Conservation (phyloP, 345 rosid genomes). For the Lepidium didymum region DNA sequence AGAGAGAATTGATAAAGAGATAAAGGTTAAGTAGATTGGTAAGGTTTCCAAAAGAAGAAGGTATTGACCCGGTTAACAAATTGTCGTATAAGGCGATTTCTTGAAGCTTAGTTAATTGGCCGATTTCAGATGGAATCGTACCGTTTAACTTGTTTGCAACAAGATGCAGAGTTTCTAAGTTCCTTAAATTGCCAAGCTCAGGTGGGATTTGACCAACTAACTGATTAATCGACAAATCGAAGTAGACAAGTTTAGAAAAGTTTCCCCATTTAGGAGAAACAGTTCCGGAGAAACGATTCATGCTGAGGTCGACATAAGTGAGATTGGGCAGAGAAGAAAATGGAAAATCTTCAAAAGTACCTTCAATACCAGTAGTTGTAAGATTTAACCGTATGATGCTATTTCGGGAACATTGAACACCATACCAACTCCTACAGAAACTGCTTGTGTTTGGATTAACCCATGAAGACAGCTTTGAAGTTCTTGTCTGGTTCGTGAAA, state of each 20-base stretch:
- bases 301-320: conserved; percentile 28
- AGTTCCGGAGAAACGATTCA: conserved; percentile 34
- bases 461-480: conserved; percentile 23
- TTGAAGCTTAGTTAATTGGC: conserved; percentile 24
- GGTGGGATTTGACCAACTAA: conserved; percentile 34
- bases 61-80: conserved; percentile 34
- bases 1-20: conserved; percentile 25
- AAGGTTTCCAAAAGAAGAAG: conserved; percentile 30
- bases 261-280: conserved; percentile 30
- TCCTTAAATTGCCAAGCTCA: conserved; percentile 32
- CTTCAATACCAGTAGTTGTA: conserved; percentile 22
- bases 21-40: conserved; percentile 29
- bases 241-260: conserved; percentile 31
- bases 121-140: conserved; percentile 29
- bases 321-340: conserved; percentile 39
- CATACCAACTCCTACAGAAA: conserved; percentile 32
- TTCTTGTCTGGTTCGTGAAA: conserved; percentile 26
- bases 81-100: conserved; percentile 21
- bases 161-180: conserved; percentile 30
- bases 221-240: conserved; percentile 35
- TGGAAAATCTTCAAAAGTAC: conserved; percentile 39
- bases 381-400: conserved; percentile 31
- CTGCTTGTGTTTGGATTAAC: conserved; percentile 16
- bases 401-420: conserved; percentile 23
- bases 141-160: conserved; percentile 34